Conservation (phyloP, 1,284 basidiomycete species). For the Ceraceosorus guamensis region DNA sequence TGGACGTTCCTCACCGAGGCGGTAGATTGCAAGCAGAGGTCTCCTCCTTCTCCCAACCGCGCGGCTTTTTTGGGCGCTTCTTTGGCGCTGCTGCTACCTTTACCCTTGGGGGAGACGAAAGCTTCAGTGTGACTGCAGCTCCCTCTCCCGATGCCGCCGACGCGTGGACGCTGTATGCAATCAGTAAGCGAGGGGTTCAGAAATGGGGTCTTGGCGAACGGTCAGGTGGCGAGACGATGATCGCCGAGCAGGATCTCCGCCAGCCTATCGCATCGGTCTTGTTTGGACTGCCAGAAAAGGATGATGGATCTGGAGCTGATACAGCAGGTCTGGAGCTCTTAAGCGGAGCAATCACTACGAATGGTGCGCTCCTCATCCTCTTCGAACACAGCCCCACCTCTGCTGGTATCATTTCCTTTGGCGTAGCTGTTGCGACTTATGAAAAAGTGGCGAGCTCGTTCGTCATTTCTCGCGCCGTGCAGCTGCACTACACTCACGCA, state of each 20-base stretch:
- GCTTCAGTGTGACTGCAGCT: constrained; percentile 26
- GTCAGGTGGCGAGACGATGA: constrained; percentile 24
- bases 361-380: constrained; percentile 25
- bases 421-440: constrained; percentile 18
- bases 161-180: constrained; percentile 27
- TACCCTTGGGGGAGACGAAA: constrained; percentile 15
- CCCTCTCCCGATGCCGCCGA: constrained; percentile 15
- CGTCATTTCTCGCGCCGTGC: constrained; percentile 12
- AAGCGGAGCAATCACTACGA: constrained; percentile 17
- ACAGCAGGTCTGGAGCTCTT: constrained; percentile 17
- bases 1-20: constrained; percentile 23
- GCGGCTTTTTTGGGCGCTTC: constrained; percentile 35
- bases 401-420: constrained; percentile 19
- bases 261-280: constrained; percentile 25
- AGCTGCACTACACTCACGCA: constrained; percentile 11
- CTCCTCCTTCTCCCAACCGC: constrained; percentile 27
- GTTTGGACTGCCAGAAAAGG: constrained; percentile 3
- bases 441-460: constrained; percentile 20
- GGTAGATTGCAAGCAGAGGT: constrained; percentile 26
- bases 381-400: constrained; percentile 19
- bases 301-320: neutral
- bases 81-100: constrained; percentile 26
- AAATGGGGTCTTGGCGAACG: constrained; percentile 40
- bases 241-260: constrained; percentile 40
- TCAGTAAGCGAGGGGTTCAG: constrained; percentile 32